Evolutionary conservation across 169 alveolate genomes (phyloP), one percentile per base, ranked within the genome.

Genomic region (Plasmodium ovale): DNA sequence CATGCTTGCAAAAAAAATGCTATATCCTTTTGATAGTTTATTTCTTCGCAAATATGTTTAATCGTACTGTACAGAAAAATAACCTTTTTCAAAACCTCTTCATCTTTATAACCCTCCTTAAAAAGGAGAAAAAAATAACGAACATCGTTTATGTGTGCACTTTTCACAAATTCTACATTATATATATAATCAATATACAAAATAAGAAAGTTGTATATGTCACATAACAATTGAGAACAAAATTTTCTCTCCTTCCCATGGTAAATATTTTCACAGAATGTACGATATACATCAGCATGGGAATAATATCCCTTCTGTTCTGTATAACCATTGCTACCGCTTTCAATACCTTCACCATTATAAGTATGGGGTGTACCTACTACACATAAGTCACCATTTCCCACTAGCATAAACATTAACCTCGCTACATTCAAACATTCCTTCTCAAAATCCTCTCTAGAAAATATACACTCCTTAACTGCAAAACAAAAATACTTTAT

Each of bases 181-280:
- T 74, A 74, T 23, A 74, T 33, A 53, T 74, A 60, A 10, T 74
- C 88, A 19, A 60, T 74, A 65, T 74, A 60, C 29, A 74, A 51
- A 64, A 74, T 54, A 37, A 59, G 69, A 35, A 44, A 74, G 14
- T 47, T 74, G 12, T 74, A 74, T 19, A 74, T 33, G 60, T 62
- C 73, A 37, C 51, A 60, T 47, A 74, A 53, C 14, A 60, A 67
- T 16, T 31, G 21, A 3, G 6, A 16, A 54, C 60, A 49, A 37
- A 33, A 25, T 19, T 60, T 23, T 2, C 35, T 25, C n/a, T 27
- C 21, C 10, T 74, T 49, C n/a, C 12, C 56, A 0, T 1, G n/a
- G 51, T 72, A 54, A 12, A 21, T 35, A 42, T 1, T 58, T 53
- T n/a, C 1, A 12, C 14, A 21, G 44, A 6, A 33, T 42, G 58